Evolutionary conservation across 2,329 filamentous ascomycete genomes (phyloP).

Genomic region (Alternaria sp.): DNA sequence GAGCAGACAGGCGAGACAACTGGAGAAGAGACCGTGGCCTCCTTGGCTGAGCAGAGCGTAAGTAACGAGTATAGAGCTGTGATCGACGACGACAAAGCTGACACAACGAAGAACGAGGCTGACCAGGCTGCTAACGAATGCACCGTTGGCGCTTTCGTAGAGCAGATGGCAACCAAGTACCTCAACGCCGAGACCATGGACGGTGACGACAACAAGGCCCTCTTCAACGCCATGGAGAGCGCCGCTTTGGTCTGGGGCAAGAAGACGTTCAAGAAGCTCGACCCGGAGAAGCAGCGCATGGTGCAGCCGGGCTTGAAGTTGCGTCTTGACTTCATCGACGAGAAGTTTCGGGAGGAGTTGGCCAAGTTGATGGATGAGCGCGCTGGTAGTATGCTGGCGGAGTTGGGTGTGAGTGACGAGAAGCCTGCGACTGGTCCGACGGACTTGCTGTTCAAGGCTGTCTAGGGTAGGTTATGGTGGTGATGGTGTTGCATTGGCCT

Average conservation of each 20-base stretch:
- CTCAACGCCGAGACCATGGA: constrained; percentile 2
- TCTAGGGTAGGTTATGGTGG: not conserved
- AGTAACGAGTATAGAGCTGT: not conserved
- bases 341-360: constrained; percentile 10
- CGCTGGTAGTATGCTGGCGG: not conserved
- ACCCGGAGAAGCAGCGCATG: not conserved
- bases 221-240: constrained; percentile 12
- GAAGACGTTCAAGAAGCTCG: constrained; percentile 3
- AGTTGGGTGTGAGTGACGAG: not conserved
- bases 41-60: not conserved
- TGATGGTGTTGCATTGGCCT: not conserved
- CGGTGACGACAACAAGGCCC: constrained; percentile 19
- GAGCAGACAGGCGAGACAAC: not conserved
- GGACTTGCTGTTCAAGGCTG: not conserved
- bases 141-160: constrained; percentile 13
- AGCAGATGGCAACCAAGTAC: constrained; percentile 3
- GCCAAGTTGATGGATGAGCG: constrained; percentile 2
- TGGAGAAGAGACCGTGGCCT: not conserved
- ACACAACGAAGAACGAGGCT: not conserved
- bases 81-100: not conserved
- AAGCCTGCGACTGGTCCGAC: not conserved
- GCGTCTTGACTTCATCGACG: constrained; percentile 18
- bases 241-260: constrained; percentile 22
- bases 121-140: not conserved
- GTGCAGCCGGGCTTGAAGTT: constrained; percentile 18